phyloP scores from a whole-genome alignment of 2,329 filamentous ascomycete species.

The Colletotrichum euphorbiae region DNA sequence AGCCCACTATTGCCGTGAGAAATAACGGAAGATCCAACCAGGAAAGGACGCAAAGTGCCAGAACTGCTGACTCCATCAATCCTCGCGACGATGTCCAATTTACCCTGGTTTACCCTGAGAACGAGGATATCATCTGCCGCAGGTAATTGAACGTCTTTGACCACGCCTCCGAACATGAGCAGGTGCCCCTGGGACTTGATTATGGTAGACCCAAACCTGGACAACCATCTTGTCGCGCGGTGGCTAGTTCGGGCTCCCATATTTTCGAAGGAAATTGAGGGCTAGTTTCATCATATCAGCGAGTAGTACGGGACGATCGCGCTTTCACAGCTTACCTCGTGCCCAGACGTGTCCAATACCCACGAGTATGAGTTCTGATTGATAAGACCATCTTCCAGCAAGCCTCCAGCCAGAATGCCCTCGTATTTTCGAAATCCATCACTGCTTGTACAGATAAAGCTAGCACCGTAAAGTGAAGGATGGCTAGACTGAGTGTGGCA shows the following conservation, averaged over 20 bases:
- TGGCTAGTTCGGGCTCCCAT: background rate
- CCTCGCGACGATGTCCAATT: conserved; percentile 47
- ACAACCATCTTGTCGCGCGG: conserved; percentile 38
- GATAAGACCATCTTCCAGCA: conserved; percentile 72
- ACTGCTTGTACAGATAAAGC: conserved; percentile 48
- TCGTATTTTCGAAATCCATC: conserved; percentile 49
- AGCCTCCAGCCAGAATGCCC: conserved; percentile 80
- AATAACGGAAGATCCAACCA: conserved; percentile 75
- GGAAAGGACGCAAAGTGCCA: conserved; percentile 65
- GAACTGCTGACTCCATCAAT: conserved; percentile 53
- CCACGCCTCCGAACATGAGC: conserved; percentile 58
- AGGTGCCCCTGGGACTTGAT: conserved; percentile 46
- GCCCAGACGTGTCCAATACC: conserved; percentile 60
- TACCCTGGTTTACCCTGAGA: conserved; percentile 44
- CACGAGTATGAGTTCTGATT: conserved; percentile 74
- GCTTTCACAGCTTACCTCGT: conserved; percentile 47
- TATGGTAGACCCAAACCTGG: conserved; percentile 58
- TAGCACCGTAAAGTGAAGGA: conserved; percentile 57
- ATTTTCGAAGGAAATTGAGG: conserved; percentile 13
- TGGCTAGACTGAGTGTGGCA: conserved; percentile 53
- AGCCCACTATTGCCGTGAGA: conserved; percentile 61
- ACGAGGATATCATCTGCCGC: conserved; percentile 63
- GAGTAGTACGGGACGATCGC: background rate
- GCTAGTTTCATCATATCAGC: conserved; percentile 5
- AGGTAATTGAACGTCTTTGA: conserved; percentile 54